Conservation (phyloP, 2,329 filamentous ascomycete genomes). For the Diplodia intermedia region DNA sequence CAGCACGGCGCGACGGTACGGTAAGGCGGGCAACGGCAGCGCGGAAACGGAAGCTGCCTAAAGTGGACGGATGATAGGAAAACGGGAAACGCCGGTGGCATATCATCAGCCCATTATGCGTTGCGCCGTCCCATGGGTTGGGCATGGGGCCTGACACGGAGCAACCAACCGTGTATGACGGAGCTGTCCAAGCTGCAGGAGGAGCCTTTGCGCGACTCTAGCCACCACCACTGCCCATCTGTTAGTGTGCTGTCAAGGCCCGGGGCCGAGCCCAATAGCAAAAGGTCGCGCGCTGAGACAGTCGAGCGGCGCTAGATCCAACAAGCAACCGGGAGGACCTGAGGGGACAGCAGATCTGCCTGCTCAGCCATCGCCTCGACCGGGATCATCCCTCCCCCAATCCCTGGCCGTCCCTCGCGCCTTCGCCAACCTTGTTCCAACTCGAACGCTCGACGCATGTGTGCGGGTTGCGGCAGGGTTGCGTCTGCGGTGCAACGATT, state of each 20-base stretch:
- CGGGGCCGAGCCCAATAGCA: conserved; percentile 1
- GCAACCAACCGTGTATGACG: background rate
- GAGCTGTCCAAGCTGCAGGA: background rate
- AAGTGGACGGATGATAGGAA: background rate
- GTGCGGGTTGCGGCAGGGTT: background rate
- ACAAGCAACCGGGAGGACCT: background rate
- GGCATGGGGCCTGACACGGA: background rate
- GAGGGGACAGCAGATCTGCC: background rate
- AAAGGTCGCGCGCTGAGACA: background rate
- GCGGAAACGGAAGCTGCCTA: background rate
- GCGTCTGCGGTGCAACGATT: too few relatives aligned
- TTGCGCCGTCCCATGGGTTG: background rate
- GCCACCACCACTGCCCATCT: background rate
- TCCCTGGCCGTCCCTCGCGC: too few relatives aligned
- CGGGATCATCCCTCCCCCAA: background rate
- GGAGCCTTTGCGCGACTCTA: background rate
- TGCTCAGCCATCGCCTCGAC: background rate
- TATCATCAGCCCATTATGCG: conserved; percentile 1
- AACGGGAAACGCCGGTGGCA: background rate
- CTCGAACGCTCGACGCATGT: background rate
- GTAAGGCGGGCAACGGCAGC: conserved; percentile 1
- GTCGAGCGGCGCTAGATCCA: background rate
- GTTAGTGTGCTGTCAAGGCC: background rate
- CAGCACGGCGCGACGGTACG: background rate
- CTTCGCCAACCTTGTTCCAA: background rate